phyloP scores from a whole-genome alignment of 2,329 filamentous ascomycete genomes.

The Sphaerostilbella broomeana region DNA sequence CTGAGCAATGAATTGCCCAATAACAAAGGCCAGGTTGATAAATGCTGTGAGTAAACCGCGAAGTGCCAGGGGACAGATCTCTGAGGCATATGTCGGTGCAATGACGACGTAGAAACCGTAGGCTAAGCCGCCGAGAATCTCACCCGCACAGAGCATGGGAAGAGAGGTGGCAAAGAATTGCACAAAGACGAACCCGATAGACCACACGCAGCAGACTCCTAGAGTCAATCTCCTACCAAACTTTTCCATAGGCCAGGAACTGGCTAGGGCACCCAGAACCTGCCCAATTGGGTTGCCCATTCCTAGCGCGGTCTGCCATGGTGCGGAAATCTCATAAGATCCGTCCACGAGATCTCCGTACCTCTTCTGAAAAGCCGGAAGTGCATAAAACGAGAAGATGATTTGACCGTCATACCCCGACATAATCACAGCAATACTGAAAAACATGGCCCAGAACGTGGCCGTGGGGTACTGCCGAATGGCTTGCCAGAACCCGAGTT shows the following conservation, averaged over 20 bases:
- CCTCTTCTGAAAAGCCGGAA: constrained; percentile 25
- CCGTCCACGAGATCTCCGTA: constrained; percentile 28
- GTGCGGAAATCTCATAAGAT: constrained; percentile 38
- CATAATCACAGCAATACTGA: constrained; percentile 26
- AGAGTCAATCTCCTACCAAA: constrained; percentile 42
- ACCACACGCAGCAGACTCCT: constrained; percentile 37
- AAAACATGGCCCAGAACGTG: constrained; percentile 24
- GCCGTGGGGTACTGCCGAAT: constrained; percentile 32
- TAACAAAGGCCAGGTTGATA: constrained; percentile 57
- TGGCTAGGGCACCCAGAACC: constrained; percentile 36
- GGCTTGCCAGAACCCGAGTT: constrained; percentile 25
- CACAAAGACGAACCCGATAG: constrained; percentile 51
- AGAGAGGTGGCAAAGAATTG: constrained; percentile 56
- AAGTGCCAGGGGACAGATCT: constrained; percentile 53
- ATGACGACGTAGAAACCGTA: constrained; percentile 56
- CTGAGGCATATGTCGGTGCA: constrained; percentile 53
- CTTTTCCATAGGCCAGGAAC: constrained; percentile 27
- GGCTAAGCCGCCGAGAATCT: constrained; percentile 54
- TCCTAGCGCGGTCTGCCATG: constrained; percentile 43
- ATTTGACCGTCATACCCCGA: constrained; percentile 31
- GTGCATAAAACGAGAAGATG: constrained; percentile 33
- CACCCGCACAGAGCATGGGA: constrained; percentile 50
- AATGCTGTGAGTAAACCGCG: constrained; percentile 52
- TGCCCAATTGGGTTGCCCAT: constrained; percentile 40
- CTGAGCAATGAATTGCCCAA: constrained; percentile 51